Conservation (phyloP, 441 rosid genomes). For the Croton setiger region DNA sequence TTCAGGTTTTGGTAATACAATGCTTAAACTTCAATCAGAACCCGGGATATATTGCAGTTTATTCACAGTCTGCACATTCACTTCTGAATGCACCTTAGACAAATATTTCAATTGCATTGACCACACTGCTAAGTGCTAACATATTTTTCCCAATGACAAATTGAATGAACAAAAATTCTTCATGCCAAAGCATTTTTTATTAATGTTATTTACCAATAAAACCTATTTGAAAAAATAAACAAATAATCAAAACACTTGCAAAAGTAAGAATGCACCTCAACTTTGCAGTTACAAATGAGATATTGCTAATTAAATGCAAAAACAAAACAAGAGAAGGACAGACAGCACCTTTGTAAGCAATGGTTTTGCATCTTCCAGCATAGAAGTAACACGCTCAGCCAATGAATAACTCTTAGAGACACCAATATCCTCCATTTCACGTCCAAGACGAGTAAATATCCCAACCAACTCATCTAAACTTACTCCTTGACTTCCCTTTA, state of each 20-base stretch:
- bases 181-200: background rate
- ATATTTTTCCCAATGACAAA: background rate
- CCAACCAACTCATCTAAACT: constrained; percentile 92
- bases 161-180: background rate
- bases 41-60: background rate
- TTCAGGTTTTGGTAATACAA: background rate
- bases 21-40: background rate
- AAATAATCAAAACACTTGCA: constrained; percentile 2
- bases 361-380: constrained; percentile 86
- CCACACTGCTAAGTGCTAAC: too few relatives aligned
- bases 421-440: constrained; percentile 82
- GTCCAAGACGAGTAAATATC: constrained; percentile 84
- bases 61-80: background rate
- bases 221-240: background rate
- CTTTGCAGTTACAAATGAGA: background rate
- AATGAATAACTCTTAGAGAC: constrained; percentile 56
- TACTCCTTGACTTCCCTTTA: constrained; percentile 81
- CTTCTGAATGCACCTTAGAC: background rate
- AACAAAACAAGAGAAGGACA: constrained; percentile 23
- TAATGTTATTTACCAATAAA: background rate
- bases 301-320: background rate
- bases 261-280: background rate
- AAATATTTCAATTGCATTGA: background rate
- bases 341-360: constrained; percentile 75
- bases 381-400: constrained; percentile 75